These are phyloP conservation scores for Carex arenaria DNA, from an alignment of 202 grass and related monocot species.

Conservation along the genomic window DNA sequence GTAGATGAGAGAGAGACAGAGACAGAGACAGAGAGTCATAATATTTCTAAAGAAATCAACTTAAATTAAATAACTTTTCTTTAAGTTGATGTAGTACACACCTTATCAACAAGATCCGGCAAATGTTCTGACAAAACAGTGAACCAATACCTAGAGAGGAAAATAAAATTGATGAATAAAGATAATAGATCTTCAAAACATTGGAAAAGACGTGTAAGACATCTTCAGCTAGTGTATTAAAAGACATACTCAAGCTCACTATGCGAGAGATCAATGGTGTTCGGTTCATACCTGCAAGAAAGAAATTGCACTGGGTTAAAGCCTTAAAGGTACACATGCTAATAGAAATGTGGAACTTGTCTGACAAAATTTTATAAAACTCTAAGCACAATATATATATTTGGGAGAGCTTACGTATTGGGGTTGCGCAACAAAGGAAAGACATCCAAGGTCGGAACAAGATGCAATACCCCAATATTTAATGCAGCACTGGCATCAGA, in stretches of 20 bases:
- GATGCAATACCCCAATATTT: conserved; percentile 96
- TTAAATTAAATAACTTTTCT: conserved; percentile 21
- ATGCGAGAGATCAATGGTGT: conserved; percentile 88
- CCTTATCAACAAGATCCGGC: conserved; percentile 92
- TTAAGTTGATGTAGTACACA: conserved; percentile 34
- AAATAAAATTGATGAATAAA: conserved; percentile 1
- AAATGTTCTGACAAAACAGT: conserved; percentile 76
- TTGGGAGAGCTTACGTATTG: conserved; percentile 66
- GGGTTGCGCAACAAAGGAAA: conserved; percentile 86
- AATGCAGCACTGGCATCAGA: conserved; percentile 91
- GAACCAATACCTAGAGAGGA: conserved; percentile 78
- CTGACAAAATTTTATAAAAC: neutral
- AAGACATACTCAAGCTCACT: conserved; percentile 82
- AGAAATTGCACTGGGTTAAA: neutral
- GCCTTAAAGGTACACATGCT: neutral
- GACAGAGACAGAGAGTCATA: neutral
- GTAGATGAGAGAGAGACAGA: conserved; percentile 15
- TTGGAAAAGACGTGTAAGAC: neutral
- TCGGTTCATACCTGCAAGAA: conserved; percentile 89
- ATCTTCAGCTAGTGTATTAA: conserved; percentile 22
- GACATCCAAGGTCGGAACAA: conserved; percentile 87
- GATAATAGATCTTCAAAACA: neutral
- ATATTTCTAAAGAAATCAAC: neutral
- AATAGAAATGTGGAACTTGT: neutral
- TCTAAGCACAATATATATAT: neutral